Base-by-base conservation (phyloP, 139 green algal genomes). In the Chlamydomonas sp. region DNA sequence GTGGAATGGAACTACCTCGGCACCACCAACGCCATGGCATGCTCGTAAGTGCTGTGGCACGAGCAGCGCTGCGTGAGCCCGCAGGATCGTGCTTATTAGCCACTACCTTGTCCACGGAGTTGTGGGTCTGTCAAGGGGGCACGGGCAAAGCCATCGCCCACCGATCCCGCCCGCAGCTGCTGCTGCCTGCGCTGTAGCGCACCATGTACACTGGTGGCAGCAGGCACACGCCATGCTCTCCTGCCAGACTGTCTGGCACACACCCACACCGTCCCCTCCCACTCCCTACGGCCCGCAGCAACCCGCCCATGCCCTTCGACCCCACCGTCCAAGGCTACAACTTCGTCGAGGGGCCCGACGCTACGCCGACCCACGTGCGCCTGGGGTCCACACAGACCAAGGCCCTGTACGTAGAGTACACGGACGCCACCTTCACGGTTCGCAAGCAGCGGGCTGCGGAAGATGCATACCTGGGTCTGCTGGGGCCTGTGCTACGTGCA, bases 341-440 rank as follows among this genome's bases (percentile, higher is more conserved):
- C 59, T 86, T 86, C 59, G 60, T 80, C 7, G 17, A 72, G 12
- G 82, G 82, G 4, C 82, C 82, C 76, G 49, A 15, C 14, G 7
- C 59, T 71, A 18, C 60, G 12, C 78, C 18, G 85, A 77, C 57
- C 71, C 69, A 7, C 68, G 77, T 80, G 69, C 74, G 80, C 67
- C 90, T 95, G 20, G 95, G 94, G 58, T 79, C 75, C 89, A 89
- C 85, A 10, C 31, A 64, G n/a, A 86, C 71, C 71, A 86, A 86
- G 69, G 78, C 90, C 1, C 73, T 83, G 17, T 97, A 93, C 82
- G 5, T 92, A 2, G 92, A 96, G 88, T 97, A 96, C 90, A 97
- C 93, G 1, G 94, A 97, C 77, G 93, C 69, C 72, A 96, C 79
- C n/a, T 97, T 96, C 92, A 95, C 82, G 0, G 80, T 31, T 5